Base-by-base conservation (phyloP, 345 rosid genomes). In the Viola odorata region DNA sequence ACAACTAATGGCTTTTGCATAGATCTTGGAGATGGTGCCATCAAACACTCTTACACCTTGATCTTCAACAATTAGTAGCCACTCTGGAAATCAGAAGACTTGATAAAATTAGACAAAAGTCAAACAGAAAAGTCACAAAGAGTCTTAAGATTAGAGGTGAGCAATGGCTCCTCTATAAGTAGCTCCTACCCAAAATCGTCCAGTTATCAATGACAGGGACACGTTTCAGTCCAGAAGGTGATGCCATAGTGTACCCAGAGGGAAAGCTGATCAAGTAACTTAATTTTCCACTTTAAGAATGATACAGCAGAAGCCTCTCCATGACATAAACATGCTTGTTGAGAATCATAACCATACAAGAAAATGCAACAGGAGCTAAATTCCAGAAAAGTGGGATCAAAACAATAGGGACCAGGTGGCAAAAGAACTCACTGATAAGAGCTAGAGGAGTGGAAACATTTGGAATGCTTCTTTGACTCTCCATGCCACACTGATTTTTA, bases 1-100 rank as follows among this genome's bases (percentile, higher is more conserved):
- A 53, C 70, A 69, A 58, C 79, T 67, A 41, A 80, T 68, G 14
- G 75, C 64, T 75, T 65, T 81, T 53, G 87, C 91, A 63, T 78
- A 70, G 59, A 69, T 77, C 66, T 69, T 82, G 73, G 76, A 71
- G 56, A 75, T 53, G 67, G 73, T 76, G 53, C 76, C 58, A 55
- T 78, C 80, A 59, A 90, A 90, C 45, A 85, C 78, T 69, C 14
- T 65, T 58, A 75, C 54, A 41, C 97, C 95, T 71, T 76, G 79
- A 63, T 73, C 87, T 57, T 87, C 97, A 41, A 78, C 69, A 14
- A 65, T 67, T 58, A 79, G 66, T 53, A 90, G 78, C 85, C 91
- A 90, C 71, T 75, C 95, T 87, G 82, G 57, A 77, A 63, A 69
- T 63, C 42, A 67, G 1, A 61, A 55, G 45, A 68, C 23, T 45